Evolutionary conservation across 2,329 filamentous ascomycete genomes (phyloP).

Genomic region (Neonectria magnoliae): DNA sequence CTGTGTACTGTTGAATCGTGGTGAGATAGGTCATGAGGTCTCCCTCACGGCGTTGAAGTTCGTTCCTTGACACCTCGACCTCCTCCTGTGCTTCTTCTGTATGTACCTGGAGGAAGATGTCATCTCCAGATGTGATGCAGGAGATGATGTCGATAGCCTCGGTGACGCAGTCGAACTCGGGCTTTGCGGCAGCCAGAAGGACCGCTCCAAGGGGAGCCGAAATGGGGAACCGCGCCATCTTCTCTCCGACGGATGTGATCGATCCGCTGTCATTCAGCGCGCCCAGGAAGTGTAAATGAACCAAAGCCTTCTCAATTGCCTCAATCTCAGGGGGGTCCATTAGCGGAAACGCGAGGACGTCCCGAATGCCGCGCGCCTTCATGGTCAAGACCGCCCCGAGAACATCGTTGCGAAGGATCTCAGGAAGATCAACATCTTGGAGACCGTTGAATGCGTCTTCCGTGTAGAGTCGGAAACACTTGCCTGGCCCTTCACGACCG

Average conservation of each 20-base stretch:
- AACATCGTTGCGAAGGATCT: slow-evolving; percentile 91
- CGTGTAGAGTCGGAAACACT: slow-evolving; percentile 91
- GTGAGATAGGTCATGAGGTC: slow-evolving; percentile 73
- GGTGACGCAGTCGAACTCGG: slow-evolving; percentile 76
- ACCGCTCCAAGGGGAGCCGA: slow-evolving; percentile 84
- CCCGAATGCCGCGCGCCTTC: slow-evolving; percentile 88
- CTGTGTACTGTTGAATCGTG: slow-evolving; percentile 69
- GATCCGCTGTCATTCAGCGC: slow-evolving; percentile 77
- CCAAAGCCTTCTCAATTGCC: slow-evolving; percentile 81
- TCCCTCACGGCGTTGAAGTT: slow-evolving; percentile 69
- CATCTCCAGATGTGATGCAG: slow-evolving; percentile 70
- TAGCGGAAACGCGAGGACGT: slow-evolving; percentile 84
- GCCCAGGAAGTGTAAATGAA: slow-evolving; percentile 82
- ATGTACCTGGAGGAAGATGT: slow-evolving; percentile 69
- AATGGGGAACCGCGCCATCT: slow-evolving; percentile 85
- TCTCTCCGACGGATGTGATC: slow-evolving; percentile 78
- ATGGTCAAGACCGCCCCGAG: slow-evolving; percentile 88
- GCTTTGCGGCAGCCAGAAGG: slow-evolving; percentile 78
- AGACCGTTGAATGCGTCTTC: slow-evolving; percentile 77
- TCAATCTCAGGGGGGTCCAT: slow-evolving; percentile 83
- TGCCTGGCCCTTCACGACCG: slow-evolving; percentile 89
- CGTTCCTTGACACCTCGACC: slow-evolving; percentile 63
- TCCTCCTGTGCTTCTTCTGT: slow-evolving; percentile 66
- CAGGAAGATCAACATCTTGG: slow-evolving; percentile 80
- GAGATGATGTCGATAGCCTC: slow-evolving; percentile 88